Evolutionary conservation across 768 basidiomycete species (phyloP).

Genomic region (Pholiota molesta): DNA sequence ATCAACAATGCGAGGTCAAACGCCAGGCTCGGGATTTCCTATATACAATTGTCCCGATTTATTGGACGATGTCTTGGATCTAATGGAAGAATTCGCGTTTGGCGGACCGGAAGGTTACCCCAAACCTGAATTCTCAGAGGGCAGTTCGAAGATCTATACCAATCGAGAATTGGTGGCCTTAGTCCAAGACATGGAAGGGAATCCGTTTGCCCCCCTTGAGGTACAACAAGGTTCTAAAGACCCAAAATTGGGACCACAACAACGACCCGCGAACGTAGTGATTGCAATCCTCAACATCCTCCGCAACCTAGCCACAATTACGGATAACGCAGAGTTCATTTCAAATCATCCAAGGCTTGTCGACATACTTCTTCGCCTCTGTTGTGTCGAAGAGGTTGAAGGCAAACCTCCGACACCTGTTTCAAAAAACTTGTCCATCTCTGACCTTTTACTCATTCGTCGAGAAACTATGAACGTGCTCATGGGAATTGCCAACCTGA

Average conservation of each 20-base stretch:
- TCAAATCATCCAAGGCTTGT: constrained; percentile 65
- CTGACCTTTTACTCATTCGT: constrained; percentile 73
- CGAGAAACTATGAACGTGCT: constrained; percentile 78
- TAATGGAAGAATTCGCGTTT: constrained; percentile 84
- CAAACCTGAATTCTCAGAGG: constrained; percentile 27
- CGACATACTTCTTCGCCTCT: constrained; percentile 71
- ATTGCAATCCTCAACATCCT: constrained; percentile 77
- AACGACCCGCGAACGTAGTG: constrained; percentile 70
- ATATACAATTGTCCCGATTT: constrained; percentile 78
- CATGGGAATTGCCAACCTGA: constrained; percentile 55
- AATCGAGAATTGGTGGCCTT: constrained; percentile 65
- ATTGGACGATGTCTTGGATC: constrained; percentile 83
- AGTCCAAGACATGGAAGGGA: constrained; percentile 57
- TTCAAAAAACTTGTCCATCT: constrained; percentile 65
- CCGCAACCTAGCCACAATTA: constrained; percentile 80
- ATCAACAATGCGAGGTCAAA: constrained; percentile 72
- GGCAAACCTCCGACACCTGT: constrained; percentile 42
- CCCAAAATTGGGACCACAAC: constrained; percentile 54
- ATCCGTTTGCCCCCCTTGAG: constrained; percentile 62
- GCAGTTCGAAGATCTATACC: constrained; percentile 50
- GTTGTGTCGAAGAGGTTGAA: constrained; percentile 44
- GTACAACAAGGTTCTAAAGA: constrained; percentile 53
- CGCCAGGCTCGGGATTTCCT: constrained; percentile 71
- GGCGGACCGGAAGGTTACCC: constrained; percentile 42
- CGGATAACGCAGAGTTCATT: constrained; percentile 72